Evolutionary conservation across 306 rosid genomes (phyloP), one percentile per base, ranked within the genome.

Genomic region (Morella rubra): DNA sequence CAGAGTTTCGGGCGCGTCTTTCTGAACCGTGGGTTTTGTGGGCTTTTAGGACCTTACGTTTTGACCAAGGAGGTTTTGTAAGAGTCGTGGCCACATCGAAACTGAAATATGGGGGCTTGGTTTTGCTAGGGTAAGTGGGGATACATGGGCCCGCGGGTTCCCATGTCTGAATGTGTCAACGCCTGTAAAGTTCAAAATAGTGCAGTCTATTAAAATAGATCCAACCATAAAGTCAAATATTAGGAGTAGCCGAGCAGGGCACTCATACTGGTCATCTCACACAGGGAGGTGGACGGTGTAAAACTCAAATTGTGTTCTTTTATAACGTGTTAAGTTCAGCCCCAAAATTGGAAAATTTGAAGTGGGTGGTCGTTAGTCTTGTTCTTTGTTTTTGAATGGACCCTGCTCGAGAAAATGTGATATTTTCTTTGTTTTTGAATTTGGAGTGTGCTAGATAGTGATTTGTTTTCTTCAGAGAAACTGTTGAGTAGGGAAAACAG

Each of bases 21-120:
- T 54, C 32, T 32, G 67, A 15, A 47, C 6, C 5, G 42, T 42
- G 15, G 51, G 71, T 12, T 70, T 12, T 44, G 67, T 46, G 67
- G 71, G 46, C 59, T 18, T 72, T 49, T 18, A 4, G 52, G 69
- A 42, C 6, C 37, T 79, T 65, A 46, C 81, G 76, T 72, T 79
- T 76, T 83, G 87, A 83, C 69, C 69, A 76, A 49, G 79, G 73
- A 79, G 32, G 3, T 66, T 1, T 32, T 12, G 73, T 59, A 11
- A 24, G 3, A 19, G 78, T 44, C 79, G 4, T 64, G n/a, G n/a
- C 32, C 24, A 11, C 8, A 32, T 18, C 3, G 13, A 44, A 24
- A 22, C 44, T 69, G 18, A 41, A 67, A 32, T 5, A 61, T 61
- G 0, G 51, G 20, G 44, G 44, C 51, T 18, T 75, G 47, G 76